Conservation (phyloP, 768 basidiomycete species). For the Clitopilus hobsonii region DNA sequence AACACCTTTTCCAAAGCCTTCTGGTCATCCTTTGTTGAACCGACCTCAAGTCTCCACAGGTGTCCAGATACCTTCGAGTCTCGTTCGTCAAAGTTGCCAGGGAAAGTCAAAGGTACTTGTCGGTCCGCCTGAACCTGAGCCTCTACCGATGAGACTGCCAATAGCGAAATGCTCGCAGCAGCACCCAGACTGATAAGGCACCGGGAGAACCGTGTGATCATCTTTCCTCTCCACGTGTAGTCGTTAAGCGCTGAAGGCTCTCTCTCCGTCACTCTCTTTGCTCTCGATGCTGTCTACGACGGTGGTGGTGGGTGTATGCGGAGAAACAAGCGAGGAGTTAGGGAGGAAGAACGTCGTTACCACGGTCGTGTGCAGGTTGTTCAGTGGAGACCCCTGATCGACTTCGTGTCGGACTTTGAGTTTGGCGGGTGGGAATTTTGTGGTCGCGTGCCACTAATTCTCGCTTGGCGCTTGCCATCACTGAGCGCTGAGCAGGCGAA, state of each 20-base stretch:
- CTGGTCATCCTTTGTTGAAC: not conserved
- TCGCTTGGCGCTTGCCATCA: not conserved
- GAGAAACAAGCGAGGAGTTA: not conserved
- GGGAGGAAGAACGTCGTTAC: not conserved
- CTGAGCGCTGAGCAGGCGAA: too few relatives aligned
- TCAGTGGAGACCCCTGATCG: not conserved
- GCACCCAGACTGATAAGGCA: constrained; percentile 6
- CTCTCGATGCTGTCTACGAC: not conserved
- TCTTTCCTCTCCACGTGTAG: not conserved
- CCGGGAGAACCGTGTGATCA: not conserved
- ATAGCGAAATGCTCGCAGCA: constrained; percentile 11
- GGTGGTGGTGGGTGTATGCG: not conserved
- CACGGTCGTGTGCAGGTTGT: too few relatives aligned
- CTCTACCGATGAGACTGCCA: constrained; percentile 4
- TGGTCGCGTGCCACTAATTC: not conserved
- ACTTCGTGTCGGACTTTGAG: not conserved
- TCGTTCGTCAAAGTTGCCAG: not conserved
- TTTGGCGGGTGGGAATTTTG: too few relatives aligned
- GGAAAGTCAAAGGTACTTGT: constrained; percentile 4
- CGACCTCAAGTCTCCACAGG: constrained; percentile 15
- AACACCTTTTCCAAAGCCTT: constrained; percentile 8
- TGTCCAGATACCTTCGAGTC: constrained; percentile 7
- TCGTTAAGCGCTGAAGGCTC: too few relatives aligned
- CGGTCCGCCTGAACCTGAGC: constrained; percentile 10
- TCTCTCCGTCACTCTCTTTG: not conserved